phyloP scores from a whole-genome alignment of 345 rosid species.

The Gossypium bickii region DNA sequence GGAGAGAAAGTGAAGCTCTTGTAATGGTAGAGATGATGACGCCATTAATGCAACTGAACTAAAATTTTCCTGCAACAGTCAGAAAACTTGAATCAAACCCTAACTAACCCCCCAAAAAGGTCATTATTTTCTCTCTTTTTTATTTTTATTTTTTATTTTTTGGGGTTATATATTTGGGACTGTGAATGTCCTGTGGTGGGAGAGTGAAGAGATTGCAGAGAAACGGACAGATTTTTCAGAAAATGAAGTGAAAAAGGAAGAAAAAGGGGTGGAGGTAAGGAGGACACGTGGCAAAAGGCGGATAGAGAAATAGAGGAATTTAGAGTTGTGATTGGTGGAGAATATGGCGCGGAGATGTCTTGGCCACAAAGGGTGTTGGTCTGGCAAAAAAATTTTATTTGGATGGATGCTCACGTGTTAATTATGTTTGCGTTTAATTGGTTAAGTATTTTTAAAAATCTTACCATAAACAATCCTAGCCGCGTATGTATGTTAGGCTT shows the following conservation, averaged over 20 bases:
- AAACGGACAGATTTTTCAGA: background rate
- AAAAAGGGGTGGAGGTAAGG: conserved; percentile 50
- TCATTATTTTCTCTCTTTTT: conserved; percentile 2
- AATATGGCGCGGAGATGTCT: background rate
- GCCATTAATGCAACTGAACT: conserved; percentile 35
- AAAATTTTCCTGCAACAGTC: background rate
- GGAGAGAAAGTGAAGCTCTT: conserved; percentile 43
- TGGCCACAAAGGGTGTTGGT: conserved; percentile 20
- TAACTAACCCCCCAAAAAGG: conserved; percentile 21
- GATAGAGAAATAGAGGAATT: background rate
- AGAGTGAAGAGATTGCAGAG: background rate
- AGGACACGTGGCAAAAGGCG: conserved; percentile 64
- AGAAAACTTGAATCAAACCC: conserved; percentile 11
- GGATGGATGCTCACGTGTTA: conserved; percentile 27
- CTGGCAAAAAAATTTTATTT: background rate
- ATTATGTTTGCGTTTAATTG: background rate
- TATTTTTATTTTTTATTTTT: background rate
- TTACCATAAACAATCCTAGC: background rate
- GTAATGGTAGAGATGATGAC: conserved; percentile 38
- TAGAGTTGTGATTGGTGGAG: conserved; percentile 29
- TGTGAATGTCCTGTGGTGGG: conserved; percentile 17
- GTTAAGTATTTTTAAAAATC: background rate
- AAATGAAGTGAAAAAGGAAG: background rate
- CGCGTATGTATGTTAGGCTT: background rate
- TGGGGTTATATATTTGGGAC: background rate